Conservation (phyloP, 352 stramenopile species). For the Elongisporangium senticosum region DNA sequence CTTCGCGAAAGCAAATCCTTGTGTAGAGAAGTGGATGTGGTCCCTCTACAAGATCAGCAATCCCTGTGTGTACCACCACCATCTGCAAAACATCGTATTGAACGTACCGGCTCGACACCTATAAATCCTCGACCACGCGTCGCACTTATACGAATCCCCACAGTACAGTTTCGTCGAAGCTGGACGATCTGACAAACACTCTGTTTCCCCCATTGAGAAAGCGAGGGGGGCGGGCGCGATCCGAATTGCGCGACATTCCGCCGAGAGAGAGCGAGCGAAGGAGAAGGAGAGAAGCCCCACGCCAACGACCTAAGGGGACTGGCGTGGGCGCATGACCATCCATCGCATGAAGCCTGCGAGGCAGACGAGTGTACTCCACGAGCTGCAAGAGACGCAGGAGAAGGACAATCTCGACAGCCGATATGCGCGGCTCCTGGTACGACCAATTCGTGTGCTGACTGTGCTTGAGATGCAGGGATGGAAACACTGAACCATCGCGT, state of each 20-base stretch:
- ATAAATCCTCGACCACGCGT: too few species aligned
- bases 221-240: background rate
- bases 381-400: conserved; percentile 73
- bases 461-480: background rate
- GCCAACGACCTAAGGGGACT: background rate
- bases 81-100: too few species aligned
- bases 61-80: too few species aligned
- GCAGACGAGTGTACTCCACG: conserved; percentile 73
- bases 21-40: too few species aligned
- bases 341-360: conserved; percentile 27
- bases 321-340: conserved; percentile 14
- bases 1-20: too few species aligned
- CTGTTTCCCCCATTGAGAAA: background rate
- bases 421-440: conserved; percentile 73
- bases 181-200: background rate
- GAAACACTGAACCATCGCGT: background rate
- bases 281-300: background rate
- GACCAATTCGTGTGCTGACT: background rate
- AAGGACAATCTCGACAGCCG: conserved; percentile 64
- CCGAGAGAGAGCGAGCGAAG: background rate
- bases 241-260: background rate
- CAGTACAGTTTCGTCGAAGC: background rate
- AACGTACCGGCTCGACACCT: too few species aligned
- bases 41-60: too few species aligned
- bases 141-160: background rate